phyloP scores from a whole-genome alignment of 148 eudicot species.

The Nepenthes gracilis region DNA sequence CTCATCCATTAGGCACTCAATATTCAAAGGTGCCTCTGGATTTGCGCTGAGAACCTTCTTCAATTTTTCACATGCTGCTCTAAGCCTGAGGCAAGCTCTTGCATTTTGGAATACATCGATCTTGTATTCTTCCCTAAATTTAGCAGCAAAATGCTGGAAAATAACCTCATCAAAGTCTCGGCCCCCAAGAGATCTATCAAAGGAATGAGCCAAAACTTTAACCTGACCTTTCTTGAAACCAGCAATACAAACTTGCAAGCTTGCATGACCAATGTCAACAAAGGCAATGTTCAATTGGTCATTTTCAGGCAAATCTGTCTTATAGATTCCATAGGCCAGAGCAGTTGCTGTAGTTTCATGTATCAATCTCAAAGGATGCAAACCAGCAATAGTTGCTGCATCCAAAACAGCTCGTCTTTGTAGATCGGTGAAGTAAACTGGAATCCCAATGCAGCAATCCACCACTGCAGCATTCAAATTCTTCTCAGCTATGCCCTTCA shows the following conservation, averaged over 20 bases:
- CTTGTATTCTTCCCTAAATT: slow-evolving; percentile 74
- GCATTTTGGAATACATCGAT: slow-evolving; percentile 85
- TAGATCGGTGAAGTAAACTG: slow-evolving; percentile 86
- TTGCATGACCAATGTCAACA: slow-evolving; percentile 83
- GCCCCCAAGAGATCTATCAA: slow-evolving; percentile 74
- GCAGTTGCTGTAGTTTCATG: slow-evolving; percentile 97
- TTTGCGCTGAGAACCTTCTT: slow-evolving; percentile 96
- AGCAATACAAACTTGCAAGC: slow-evolving; percentile 87
- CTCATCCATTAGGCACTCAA: slow-evolving; percentile 94
- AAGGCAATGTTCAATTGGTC: slow-evolving; percentile 77
- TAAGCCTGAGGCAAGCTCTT: slow-evolving; percentile 82
- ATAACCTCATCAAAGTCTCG: slow-evolving; percentile 87
- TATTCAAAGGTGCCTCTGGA: slow-evolving; percentile 91
- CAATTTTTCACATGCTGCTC: slow-evolving; percentile 76
- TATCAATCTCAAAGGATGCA: slow-evolving; percentile 62
- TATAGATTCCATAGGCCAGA: slow-evolving; percentile 86
- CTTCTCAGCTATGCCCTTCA: slow-evolving; percentile 83
- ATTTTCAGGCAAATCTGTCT: slow-evolving; percentile 84
- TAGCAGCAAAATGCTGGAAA: slow-evolving; percentile 78
- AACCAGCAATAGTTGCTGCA: slow-evolving; percentile 78
- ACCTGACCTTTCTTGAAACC: slow-evolving; percentile 85
- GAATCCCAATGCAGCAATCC: slow-evolving; percentile 92
- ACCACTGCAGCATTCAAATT: slow-evolving; percentile 85
- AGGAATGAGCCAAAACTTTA: slow-evolving; percentile 78
- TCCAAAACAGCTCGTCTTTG: slow-evolving; percentile 86